Conservation (phyloP, 2,329 filamentous ascomycete species). For the Gliomastix tumulicola region DNA sequence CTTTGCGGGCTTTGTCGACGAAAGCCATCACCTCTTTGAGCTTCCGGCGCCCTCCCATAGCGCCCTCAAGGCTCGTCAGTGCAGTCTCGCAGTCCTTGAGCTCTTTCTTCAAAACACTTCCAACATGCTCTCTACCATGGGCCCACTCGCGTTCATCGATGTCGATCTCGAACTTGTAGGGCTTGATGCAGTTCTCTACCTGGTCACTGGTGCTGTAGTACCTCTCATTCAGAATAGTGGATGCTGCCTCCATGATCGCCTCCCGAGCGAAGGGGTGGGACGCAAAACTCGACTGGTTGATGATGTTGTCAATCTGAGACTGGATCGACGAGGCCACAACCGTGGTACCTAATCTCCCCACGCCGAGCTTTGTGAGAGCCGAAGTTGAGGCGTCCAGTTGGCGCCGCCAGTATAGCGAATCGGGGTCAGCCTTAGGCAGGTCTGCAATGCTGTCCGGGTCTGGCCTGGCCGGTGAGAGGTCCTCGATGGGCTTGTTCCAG, state of each 20-base stretch:
- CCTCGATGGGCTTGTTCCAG: slow-evolving; percentile 94
- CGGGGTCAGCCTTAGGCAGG: slow-evolving; percentile 76
- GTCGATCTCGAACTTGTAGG: slow-evolving; percentile 97
- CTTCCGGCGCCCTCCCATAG: slow-evolving; percentile 76
- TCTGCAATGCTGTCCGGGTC: slow-evolving; percentile 70
- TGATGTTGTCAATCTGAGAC: slow-evolving; percentile 70
- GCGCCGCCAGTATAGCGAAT: slow-evolving; percentile 85
- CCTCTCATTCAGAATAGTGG: slow-evolving; percentile 83
- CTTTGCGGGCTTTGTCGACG: slow-evolving; percentile 82
- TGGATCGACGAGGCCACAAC: slow-evolving; percentile 88
- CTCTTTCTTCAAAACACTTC: slow-evolving; percentile 77
- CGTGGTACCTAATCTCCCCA: slow-evolving; percentile 85
- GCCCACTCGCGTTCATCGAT: slow-evolving; percentile 87
- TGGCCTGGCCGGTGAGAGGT: slow-evolving; percentile 58
- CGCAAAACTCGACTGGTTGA: slow-evolving; percentile 76
- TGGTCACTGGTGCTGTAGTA: slow-evolving; percentile 98
- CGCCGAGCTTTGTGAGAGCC: slow-evolving; percentile 85
- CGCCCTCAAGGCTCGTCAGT: slow-evolving; percentile 65
- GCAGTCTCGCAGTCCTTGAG: slow-evolving; percentile 77
- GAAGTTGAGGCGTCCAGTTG: slow-evolving; percentile 91
- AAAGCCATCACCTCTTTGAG: slow-evolving; percentile 85
- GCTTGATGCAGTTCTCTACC: slow-evolving; percentile 98
- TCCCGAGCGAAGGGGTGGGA: slow-evolving; percentile 87
- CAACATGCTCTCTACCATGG: slow-evolving; percentile 76
- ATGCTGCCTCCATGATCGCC: slow-evolving; percentile 87